A percentile compares a stretch with the other conserved stretches of the same genome.
Conservation (phyloP, 768 basidiomycete species). For the Cystofilobasidium macerans region DNA sequence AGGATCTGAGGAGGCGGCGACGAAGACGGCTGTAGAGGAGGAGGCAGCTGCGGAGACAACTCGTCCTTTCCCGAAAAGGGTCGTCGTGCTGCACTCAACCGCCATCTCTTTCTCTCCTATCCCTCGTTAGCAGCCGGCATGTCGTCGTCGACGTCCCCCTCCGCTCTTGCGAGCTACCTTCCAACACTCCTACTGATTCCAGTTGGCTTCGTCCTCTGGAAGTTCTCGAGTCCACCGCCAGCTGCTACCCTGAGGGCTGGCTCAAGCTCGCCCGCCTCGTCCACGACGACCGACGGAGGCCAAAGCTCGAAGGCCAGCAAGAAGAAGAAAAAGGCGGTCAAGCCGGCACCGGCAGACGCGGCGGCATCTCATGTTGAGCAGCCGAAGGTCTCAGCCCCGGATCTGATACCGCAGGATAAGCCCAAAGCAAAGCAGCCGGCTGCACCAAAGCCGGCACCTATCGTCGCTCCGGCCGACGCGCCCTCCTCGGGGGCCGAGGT, state of each 20-base stretch:
- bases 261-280: not conserved
- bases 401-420: not conserved
- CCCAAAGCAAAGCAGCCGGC: not conserved
- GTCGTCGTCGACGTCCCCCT: not conserved
- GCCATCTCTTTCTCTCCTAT: not conserved
- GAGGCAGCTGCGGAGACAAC: no score
- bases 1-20: no score
- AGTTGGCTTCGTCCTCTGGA: not conserved
- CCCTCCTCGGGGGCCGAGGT: not conserved
- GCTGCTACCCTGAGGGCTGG: not conserved
- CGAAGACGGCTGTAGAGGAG: no score
- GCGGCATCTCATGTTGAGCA: not conserved
- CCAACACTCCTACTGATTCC: not conserved
- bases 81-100: no score
- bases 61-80: no score
- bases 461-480: not conserved
- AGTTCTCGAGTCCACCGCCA: not conserved
- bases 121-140: not conserved
- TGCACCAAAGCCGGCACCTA: not conserved
- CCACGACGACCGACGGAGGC: not conserved
- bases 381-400: not conserved
- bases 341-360: not conserved
- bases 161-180: not conserved
- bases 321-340: constrained; percentile 4
- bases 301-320: not conserved